Evolutionary conservation across 2,329 filamentous ascomycete genomes (phyloP), one percentile per base, ranked within the genome.

Genomic region (Metarhizium anisopliae): DNA sequence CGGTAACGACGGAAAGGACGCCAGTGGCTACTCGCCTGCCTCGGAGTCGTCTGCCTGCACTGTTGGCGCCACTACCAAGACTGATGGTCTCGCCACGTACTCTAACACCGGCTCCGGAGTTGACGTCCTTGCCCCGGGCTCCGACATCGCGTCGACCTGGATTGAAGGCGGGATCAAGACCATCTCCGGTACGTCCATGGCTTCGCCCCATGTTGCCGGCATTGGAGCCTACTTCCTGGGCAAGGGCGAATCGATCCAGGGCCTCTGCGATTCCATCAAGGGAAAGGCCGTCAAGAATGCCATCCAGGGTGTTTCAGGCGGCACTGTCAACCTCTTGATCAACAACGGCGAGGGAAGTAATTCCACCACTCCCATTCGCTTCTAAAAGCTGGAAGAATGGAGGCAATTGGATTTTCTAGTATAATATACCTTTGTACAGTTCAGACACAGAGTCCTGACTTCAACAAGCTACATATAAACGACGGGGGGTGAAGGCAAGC

Each of bases 251-350:
- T 71, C 70, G 51, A 77, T 79, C 25, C 64, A 72, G 53, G 76
- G 71, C 11, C 74, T 84, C 25, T 76, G 74, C 63, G 51, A 66
- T 54, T 74, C 76, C 61, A 74, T 84, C 60, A 64, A 69, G 60
- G 63, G 66, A 52, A 70, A 77, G 36, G 68, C 72, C 42, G 70
- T 70, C 56, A 72, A 69, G 59, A 70, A 70, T 55, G 70, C 72
- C 60, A 68, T 78, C 55, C 67, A 67, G 45, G 66, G 65, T 58
- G 59, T 78, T 2, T 72, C 71, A 53, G 68, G 62, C 58, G 70
- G 73, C 59, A 81, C 77, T 53, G 62, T 66, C 62, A 83, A 84
- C 72, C 63, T 72, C 56, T 71, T 85, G 53, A 78, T 77, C 56
- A 83, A 80, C 71, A 84, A 84, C 70, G 78, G 77, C 58, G 52